These are phyloP conservation scores for Diaporthe destruens DNA, from an alignment of 2,329 filamentous ascomycete species.

Conservation along the genomic window DNA sequence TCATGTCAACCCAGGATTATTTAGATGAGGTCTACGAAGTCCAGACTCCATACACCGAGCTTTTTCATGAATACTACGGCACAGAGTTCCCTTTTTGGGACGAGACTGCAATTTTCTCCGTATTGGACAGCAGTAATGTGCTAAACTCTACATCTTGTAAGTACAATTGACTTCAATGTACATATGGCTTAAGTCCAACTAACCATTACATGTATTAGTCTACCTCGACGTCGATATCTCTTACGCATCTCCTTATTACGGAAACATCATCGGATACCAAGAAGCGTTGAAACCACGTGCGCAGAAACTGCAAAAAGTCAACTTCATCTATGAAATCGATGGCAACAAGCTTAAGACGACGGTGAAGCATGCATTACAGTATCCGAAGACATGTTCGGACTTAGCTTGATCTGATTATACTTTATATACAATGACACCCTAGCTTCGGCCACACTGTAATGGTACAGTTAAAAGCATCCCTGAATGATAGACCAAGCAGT, in stretches of 20 bases:
- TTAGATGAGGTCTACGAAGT: constrained; percentile 44
- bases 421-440: neutral
- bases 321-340: constrained; percentile 44
- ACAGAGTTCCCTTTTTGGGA: constrained; percentile 46
- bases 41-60: constrained; percentile 43
- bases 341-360: constrained; percentile 54
- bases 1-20: constrained; percentile 54
- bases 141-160: constrained; percentile 45
- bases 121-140: constrained; percentile 42
- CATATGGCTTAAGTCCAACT: neutral
- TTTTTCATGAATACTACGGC: constrained; percentile 38
- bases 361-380: constrained; percentile 49
- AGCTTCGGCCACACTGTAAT: no score
- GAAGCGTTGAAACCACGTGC: constrained; percentile 39
- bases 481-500: no score
- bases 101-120: constrained; percentile 44
- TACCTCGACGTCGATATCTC: constrained; percentile 46
- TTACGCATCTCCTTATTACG: constrained; percentile 44
- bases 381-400: constrained; percentile 58
- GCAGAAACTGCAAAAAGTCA: constrained; percentile 43
- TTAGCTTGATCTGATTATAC: neutral
- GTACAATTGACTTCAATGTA: neutral
- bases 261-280: constrained; percentile 45
- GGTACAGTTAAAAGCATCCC: no score
- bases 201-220: constrained; percentile 34